Conservation (phyloP, 169 alveolate genomes). For the Plasmodium billcollinsi region DNA sequence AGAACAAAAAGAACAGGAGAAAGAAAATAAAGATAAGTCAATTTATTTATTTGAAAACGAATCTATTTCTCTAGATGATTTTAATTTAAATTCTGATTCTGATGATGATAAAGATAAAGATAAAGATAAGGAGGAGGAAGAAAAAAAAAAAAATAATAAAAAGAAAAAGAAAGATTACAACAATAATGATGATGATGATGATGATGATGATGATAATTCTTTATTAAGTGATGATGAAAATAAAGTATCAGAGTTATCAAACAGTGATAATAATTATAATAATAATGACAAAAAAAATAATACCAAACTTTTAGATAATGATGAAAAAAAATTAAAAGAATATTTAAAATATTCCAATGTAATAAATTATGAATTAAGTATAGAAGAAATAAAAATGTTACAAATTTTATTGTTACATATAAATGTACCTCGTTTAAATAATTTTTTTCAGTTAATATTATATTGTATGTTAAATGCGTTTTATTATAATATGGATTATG, state of each 20-base stretch:
- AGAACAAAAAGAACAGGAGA: not conserved
- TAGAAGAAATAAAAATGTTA: conserved; percentile 41
- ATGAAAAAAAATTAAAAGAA: conserved; percentile 11
- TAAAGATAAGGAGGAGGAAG: not conserved
- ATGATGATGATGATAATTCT: not conserved
- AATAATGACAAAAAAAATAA: not conserved
- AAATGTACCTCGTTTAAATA: conserved; percentile 41
- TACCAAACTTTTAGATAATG: conserved; percentile 6
- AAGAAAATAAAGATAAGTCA: conserved; percentile 40
- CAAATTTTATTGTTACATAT: conserved; percentile 60
- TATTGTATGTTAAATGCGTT: conserved; percentile 62
- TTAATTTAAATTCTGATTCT: conserved; percentile 53
- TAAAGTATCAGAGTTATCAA: not conserved
- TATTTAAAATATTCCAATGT: conserved; percentile 26
- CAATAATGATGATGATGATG: not conserved
- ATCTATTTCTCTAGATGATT: conserved; percentile 53
- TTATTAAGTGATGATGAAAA: not conserved
- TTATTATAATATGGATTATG: conserved; percentile 1
- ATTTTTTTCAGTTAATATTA: conserved; percentile 44
- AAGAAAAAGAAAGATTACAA: not conserved
- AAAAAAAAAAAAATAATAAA: not conserved
- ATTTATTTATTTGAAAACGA: conserved; percentile 44
- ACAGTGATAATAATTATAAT: not conserved
- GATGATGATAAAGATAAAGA: conserved; percentile 1
- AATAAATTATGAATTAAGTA: conserved; percentile 25